A percentile compares a stretch with the other conserved stretches of the same genome.
Evolutionary conservation across 2,329 filamentous ascomycete species (phyloP).

Genomic region (Huntiella bhutanensis): DNA sequence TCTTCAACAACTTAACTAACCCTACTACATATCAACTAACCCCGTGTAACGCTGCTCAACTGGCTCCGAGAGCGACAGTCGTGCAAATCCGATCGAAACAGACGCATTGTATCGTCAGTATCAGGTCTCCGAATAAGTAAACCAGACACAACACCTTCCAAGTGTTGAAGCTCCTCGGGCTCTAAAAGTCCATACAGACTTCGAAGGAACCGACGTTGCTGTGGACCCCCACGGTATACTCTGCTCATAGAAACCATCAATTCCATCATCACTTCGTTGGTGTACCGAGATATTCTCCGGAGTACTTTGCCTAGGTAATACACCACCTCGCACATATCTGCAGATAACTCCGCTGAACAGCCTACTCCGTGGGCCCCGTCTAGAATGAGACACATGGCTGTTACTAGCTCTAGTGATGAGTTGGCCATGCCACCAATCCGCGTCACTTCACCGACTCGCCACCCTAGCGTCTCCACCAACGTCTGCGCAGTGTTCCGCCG

Average conservation of each 20-base stretch:
- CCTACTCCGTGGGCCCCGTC: slow-evolving; percentile 16
- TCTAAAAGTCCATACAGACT: slow-evolving; percentile 15
- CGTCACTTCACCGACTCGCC: neutral
- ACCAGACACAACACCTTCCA: slow-evolving; percentile 10
- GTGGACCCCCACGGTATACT: slow-evolving; percentile 13
- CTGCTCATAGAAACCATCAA: slow-evolving; percentile 15
- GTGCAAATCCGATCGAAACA: neutral
- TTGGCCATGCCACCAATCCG: slow-evolving; percentile 1
- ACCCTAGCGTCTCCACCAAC: neutral
- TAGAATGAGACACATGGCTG: slow-evolving; percentile 16
- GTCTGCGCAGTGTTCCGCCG: neutral
- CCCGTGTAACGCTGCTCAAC: neutral
- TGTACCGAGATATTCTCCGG: slow-evolving; percentile 9
- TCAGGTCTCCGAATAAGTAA: neutral
- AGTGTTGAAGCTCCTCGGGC: slow-evolving; percentile 2
- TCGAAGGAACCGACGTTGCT: slow-evolving; percentile 11
- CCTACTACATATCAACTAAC: neutral
- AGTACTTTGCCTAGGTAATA: slow-evolving; percentile 14
- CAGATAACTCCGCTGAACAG: slow-evolving; percentile 15
- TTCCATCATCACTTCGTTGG: slow-evolving; percentile 9
- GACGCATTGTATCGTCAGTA: neutral
- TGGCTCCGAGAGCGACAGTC: too few relatives aligned
- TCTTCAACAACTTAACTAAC: neutral
- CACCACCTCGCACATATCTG: slow-evolving; percentile 15
- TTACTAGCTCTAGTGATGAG: slow-evolving; percentile 10